phyloP scores from a whole-genome alignment of 257 asterid species.

The Forsythia viridissima region DNA sequence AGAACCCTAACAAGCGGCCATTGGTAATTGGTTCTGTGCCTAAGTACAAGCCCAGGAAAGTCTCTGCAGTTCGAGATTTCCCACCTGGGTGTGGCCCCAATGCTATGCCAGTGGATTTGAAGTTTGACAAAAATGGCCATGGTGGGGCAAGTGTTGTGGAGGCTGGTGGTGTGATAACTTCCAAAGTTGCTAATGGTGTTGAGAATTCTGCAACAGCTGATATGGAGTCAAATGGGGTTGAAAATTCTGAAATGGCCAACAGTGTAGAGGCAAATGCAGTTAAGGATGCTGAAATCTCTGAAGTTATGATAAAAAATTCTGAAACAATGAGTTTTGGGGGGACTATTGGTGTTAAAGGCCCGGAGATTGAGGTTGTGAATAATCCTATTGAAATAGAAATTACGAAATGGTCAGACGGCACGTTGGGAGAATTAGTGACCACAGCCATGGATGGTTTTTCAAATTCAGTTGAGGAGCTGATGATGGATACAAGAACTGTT shows the following conservation, averaged over 20 bases:
- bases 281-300: constrained; percentile 11
- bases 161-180: neutral
- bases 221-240: constrained; percentile 22
- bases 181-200: constrained; percentile 12
- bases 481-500: neutral
- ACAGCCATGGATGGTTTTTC: no score
- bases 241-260: constrained; percentile 22
- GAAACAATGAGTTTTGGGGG: neutral
- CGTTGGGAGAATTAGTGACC: no score
- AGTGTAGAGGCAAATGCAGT: constrained; percentile 22
- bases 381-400: no score
- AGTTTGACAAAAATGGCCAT: constrained; percentile 17
- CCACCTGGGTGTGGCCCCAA: constrained; percentile 70
- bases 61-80: constrained; percentile 63
- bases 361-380: constrained; percentile 17
- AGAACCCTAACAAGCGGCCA: constrained; percentile 46
- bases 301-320: constrained; percentile 7
- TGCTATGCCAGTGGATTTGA: constrained; percentile 20
- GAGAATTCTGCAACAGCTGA: constrained; percentile 4
- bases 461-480: neutral
- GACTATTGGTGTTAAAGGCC: neutral
- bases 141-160: neutral
- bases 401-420: no score
- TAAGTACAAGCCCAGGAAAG: constrained; percentile 64
- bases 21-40: constrained; percentile 47